Evolutionary conservation across 2,329 filamentous ascomycete genomes (phyloP), one percentile per base, ranked within the genome.

Genomic region (Penicillium sp.): DNA sequence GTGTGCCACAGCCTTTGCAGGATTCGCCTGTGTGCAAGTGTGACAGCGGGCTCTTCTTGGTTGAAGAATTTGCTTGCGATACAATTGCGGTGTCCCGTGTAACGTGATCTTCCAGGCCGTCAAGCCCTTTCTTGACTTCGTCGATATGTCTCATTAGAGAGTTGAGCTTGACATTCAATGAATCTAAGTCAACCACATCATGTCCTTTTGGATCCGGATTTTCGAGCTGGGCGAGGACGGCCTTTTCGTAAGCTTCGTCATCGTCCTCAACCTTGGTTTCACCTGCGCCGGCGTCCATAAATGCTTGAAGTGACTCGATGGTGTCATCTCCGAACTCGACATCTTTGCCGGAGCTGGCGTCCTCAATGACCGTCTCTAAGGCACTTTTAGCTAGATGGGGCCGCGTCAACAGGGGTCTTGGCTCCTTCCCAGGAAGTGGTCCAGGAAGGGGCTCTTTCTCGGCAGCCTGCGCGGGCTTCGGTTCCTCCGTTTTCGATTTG

Each of bases 271-370:
- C 51, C 38, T 67, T 66, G 4, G 60, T 24, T 24, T 59, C 60
- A 22, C 49, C 56, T 17, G 61, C 55, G 2, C 42, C 42, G 10
- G 65, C 64, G 8, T 70, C 61, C 35, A 75, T 58, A 22, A 75
- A 60, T 13, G 68, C 64, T 45, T 72, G 66, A 17, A 75, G 66
- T 17, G 70, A 74, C 45, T 73, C 69, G 37, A 75, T 66, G 2
- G 72, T 75, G 52, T 70, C 69, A 49, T 74, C 72, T 12, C 72
- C 70, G 5, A 72, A 54, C 12, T 65, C 62, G 17, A 73, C 58
- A 19, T 71, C 65, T 28, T 66, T 68, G 43, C 69, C 62, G 2
- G 66, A 64, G 51, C 63, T 72, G 21, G 63, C 63, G 48, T 72
- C 65, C 45, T 72, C 66, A 33, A 73, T 64, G 22, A 73, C 65